These are phyloP conservation scores for Boletus rufocinnamomeus DNA, from an alignment of 768 basidiomycete genomes.

Conservation along the genomic window DNA sequence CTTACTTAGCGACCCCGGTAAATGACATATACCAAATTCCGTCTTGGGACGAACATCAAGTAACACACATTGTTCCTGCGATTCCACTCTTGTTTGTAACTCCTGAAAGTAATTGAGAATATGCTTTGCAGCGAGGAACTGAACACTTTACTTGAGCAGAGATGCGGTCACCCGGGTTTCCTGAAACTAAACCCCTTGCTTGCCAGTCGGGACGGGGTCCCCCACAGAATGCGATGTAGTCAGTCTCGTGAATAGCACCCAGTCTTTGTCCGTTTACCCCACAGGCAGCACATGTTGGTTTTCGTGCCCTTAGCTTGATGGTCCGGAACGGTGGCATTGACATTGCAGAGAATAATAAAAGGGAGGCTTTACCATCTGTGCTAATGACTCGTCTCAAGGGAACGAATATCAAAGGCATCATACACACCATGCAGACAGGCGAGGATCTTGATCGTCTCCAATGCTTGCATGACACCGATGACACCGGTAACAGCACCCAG, in stretches of 20 bases:
- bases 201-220: constrained; percentile 70
- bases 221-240: constrained; percentile 89
- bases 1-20: constrained; percentile 76
- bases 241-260: constrained; percentile 54
- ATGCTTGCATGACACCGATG: constrained; percentile 87
- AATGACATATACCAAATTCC: constrained; percentile 85
- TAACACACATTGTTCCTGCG: constrained; percentile 38
- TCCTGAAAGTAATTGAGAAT: constrained; percentile 42
- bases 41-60: constrained; percentile 79
- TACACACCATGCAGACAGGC: constrained; percentile 62
- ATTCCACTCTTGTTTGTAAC: constrained; percentile 42
- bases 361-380: constrained; percentile 58
- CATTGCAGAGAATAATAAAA: constrained; percentile 78
- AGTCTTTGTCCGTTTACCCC: constrained; percentile 49
- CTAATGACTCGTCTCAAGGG: constrained; percentile 7
- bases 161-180: constrained; percentile 45
- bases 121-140: neutral
- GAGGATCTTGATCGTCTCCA: constrained; percentile 83
- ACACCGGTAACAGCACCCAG: constrained; percentile 87
- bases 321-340: constrained; percentile 72
- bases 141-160: constrained; percentile 41
- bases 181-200: constrained; percentile 47
- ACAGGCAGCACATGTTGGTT: constrained; percentile 75
- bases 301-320: constrained; percentile 76
- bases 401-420: neutral